These are phyloP conservation scores for Protomyces arabidopsidicola DNA, from an alignment of 1,139 yeast species.

Conservation along the genomic window DNA sequence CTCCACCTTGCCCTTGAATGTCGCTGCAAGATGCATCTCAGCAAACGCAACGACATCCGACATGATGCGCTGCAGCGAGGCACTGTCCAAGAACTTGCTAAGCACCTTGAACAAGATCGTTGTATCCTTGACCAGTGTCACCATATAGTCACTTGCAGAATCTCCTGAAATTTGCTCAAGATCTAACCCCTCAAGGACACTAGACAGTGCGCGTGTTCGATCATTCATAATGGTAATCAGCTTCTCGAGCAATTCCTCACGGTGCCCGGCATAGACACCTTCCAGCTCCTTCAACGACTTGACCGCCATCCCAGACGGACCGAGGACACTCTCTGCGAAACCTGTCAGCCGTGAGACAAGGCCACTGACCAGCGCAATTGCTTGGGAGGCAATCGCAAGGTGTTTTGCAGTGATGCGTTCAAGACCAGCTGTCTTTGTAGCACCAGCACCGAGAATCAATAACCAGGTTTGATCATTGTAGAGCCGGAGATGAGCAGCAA, in stretches of 20 bases:
- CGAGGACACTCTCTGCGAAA: slow-evolving; percentile 37
- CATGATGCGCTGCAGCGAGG: slow-evolving; percentile 11
- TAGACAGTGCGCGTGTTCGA: slow-evolving; percentile 40
- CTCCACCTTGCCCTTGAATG: background rate
- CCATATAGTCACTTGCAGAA: slow-evolving; percentile 60
- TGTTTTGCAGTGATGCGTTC: slow-evolving; percentile 73
- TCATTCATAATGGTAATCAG: slow-evolving; percentile 67
- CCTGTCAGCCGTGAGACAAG: slow-evolving; percentile 42
- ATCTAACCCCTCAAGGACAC: background rate
- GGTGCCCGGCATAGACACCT: slow-evolving; percentile 52
- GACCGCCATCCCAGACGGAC: slow-evolving; percentile 28
- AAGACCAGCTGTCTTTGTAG: slow-evolving; percentile 68
- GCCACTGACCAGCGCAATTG: slow-evolving; percentile 45
- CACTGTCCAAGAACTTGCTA: slow-evolving; percentile 47
- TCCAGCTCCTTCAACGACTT: slow-evolving; percentile 41
- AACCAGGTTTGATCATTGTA: slow-evolving; percentile 56
- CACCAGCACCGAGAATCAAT: slow-evolving; percentile 71
- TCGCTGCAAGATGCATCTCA: slow-evolving; percentile 3
- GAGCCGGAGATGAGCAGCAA: slow-evolving; percentile 51
- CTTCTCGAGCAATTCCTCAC: slow-evolving; percentile 60
- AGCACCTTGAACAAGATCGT: slow-evolving; percentile 42
- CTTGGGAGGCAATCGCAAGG: slow-evolving; percentile 64
- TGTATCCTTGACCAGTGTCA: slow-evolving; percentile 50
- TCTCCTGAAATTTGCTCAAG: slow-evolving; percentile 44
- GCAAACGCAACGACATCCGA: slow-evolving; percentile 6